Evolutionary conservation across 768 basidiomycete genomes (phyloP).

Genomic region (Suillus variegatus): DNA sequence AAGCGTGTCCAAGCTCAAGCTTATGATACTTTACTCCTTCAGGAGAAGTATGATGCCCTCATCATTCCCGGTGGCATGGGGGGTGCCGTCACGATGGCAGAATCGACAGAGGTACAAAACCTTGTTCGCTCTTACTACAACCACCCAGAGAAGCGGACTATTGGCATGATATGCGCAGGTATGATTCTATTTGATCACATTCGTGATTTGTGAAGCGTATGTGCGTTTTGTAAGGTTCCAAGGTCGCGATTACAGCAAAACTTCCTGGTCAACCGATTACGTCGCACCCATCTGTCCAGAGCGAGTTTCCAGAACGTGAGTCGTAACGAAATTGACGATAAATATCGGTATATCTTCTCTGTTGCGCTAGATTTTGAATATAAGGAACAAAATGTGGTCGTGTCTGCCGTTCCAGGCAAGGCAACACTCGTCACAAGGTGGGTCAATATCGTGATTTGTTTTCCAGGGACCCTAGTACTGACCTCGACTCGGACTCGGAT

Average conservation of each 20-base stretch:
- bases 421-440: constrained; percentile 79
- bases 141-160: constrained; percentile 36
- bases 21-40: neutral
- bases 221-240: constrained; percentile 48
- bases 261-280: constrained; percentile 68
- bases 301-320: constrained; percentile 56
- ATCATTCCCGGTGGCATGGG: constrained; percentile 79
- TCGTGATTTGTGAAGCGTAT: neutral
- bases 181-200: neutral
- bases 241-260: constrained; percentile 63
- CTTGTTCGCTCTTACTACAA: constrained; percentile 56
- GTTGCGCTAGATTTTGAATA: constrained; percentile 64
- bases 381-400: constrained; percentile 69
- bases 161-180: constrained; percentile 90
- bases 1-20: neutral
- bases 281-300: constrained; percentile 75
- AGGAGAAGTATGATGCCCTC: constrained; percentile 70
- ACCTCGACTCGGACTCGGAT: neutral
- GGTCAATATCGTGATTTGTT: constrained; percentile 10
- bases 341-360: neutral
- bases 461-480: constrained; percentile 2
- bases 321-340: neutral
- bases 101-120: constrained; percentile 56
- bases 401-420: constrained; percentile 42
- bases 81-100: constrained; percentile 74